A percentile compares a stretch with the other conserved stretches of the same genome.
Conservation (phyloP, 1,284 basidiomycete species). For the Rhodotorula sp. region DNA sequence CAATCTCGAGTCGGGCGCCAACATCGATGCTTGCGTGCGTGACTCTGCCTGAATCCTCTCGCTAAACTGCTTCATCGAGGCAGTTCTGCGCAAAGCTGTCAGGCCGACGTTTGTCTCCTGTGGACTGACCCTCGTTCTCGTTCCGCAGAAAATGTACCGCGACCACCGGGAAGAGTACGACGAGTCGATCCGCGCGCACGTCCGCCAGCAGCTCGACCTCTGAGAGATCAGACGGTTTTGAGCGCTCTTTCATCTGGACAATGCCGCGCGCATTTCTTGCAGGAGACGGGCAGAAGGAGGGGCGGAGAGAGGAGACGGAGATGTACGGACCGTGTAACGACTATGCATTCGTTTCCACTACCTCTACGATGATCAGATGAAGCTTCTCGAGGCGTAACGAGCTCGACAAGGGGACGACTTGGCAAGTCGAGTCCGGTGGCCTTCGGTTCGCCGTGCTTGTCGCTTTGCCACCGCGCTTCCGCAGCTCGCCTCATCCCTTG, state of each 20-base stretch:
- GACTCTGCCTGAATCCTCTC: neutral
- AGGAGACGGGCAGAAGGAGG: no score
- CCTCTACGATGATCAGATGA: neutral
- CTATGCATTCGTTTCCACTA: neutral
- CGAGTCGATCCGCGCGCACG: constrained; percentile 55
- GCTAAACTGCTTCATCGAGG: neutral
- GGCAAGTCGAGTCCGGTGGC: no score
- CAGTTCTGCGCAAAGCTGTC: no score
- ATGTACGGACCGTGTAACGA: neutral
- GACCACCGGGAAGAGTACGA: constrained; percentile 69
- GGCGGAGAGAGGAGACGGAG: neutral
- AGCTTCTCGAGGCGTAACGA: no score
- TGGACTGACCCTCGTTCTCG: no score
- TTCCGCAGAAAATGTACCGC: constrained; percentile 71
- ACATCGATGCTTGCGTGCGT: constrained; percentile 69
- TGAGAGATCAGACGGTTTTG: constrained; percentile 24
- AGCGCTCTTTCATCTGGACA: neutral
- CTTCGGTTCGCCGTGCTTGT: no score
- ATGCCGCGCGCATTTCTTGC: no score
- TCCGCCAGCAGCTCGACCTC: constrained; percentile 55
- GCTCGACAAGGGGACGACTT: no score
- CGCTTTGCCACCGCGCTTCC: no score
- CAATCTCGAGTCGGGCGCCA: constrained; percentile 97
- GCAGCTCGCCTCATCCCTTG: no score
- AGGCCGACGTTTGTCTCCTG: no score